Base-by-base conservation (phyloP, 2,329 filamentous ascomycete genomes). In the Trichophyton mentagrophytes region DNA sequence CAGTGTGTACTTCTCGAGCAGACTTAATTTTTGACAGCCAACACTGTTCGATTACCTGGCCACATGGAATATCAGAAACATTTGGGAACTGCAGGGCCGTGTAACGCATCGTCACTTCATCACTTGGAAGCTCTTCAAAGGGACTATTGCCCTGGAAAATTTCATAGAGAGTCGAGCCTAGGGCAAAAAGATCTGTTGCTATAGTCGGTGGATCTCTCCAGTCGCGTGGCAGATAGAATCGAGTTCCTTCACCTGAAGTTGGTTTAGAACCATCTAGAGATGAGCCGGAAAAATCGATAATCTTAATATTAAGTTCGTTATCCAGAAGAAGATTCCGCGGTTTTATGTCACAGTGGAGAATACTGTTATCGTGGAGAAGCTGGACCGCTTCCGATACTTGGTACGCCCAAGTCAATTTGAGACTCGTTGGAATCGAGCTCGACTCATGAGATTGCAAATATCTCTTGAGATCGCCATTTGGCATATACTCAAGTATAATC, bases 311-410 rank as follows among this genome's bases (percentile, higher is more conserved):
- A 20, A 76, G 66, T 58, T 66, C 53, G 22, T 65, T 63, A 62
- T 75, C 71, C 17, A 77, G 63, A 0, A 76, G 66, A 59, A 76
- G 71, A 62, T 77, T 75, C 57, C 69, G 70, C 2, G 73, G 72
- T 63, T 71, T 69, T 33, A 76, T 65, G 63, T 77, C 73, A 65
- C 69, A 73, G 63, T 77, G 74, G 62, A 76, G 69, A 13, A 76
- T 68, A n/a, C 66, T 64, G 61, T 68, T 67, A 9, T 63, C 67
- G 67, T 77, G 75, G 33, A 77, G 61, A 49, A 72, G 65, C 51
- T 64, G 63, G 30, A 76, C 60, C 8, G 68, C 73, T 65, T 73
- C 67, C 36, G 71, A 66, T 53, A 69, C 68, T 62, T 75, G 69
- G 7, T 66, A 66, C 49, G 66, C 66, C 73, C 73, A 74, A 46